Base-by-base conservation (phyloP, 225 moss, liverwort and hornwort genomes). In the Marchantia polymorpha region DNA sequence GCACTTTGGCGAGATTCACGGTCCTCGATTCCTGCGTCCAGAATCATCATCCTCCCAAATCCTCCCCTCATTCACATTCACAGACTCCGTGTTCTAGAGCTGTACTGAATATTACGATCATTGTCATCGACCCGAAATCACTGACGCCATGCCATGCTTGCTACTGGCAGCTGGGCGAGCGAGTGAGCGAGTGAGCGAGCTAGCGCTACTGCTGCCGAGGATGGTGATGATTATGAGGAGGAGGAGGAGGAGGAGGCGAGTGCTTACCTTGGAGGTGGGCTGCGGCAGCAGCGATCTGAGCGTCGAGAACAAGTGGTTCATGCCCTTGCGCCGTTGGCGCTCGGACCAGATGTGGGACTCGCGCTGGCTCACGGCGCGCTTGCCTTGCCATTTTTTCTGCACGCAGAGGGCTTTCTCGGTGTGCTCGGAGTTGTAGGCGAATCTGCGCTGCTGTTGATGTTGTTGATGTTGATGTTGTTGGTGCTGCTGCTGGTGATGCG, bases 281-380 rank as follows among this genome's bases (percentile, higher is more conserved):
- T 92, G 92, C 15, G 96, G 96, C 6, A 96, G 91, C 46, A 96
- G 84, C 5, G 92, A 94, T 79, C 96, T 94, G 78, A 96, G 85
- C 39, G 92, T 94, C 12, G 94, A 91, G 89, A 96, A 96, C 76
- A 96, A 83, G 56, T 92, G 94, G 84, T 96, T 96, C 96, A 96
- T 96, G 73, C 96, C 96, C 83, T 96, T 94, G 71, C 96, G 92
- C 74, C 94, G 86, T 82, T 96, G 96, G 53, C 94, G 64, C 78
- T 96, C 96, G 16, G 94, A 96, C 96, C 94, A 96, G 78, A 96
- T 96, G 72, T 96, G 94, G 65, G 89, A 91, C 88, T 96, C 92
- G 55, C 96, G 80, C 80, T 96, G 96, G 29, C 92, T 92, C 8
- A 94, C 91, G 4, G 92, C 89, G 49, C 92, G 72, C 87, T 96